Conservation (phyloP, 202 grass and related monocot species). For the Setaria italica region DNA sequence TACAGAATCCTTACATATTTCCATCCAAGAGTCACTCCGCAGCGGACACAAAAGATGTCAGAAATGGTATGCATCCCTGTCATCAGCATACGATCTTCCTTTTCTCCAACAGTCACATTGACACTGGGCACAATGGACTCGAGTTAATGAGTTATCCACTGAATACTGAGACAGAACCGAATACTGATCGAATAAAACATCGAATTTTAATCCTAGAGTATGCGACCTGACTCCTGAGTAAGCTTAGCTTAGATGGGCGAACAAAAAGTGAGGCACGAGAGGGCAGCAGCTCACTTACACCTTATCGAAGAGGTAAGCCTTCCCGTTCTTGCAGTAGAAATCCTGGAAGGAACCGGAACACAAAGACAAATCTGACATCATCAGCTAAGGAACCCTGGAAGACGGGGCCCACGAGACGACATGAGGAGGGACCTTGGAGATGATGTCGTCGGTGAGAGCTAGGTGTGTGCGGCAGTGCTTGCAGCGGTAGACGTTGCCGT, state of each 20-base stretch:
- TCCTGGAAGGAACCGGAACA: not conserved
- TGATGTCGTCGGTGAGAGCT: not conserved
- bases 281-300: constrained; percentile 14
- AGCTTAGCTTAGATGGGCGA: not conserved
- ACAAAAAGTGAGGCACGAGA: not conserved
- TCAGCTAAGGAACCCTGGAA: not conserved
- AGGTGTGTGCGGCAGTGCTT: constrained; percentile 14
- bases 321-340: not conserved
- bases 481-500: constrained; percentile 16
- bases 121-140: constrained; percentile 52
- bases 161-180: not conserved
- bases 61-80: constrained; percentile 84
- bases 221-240: not conserved
- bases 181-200: not conserved
- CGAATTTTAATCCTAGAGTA: not conserved
- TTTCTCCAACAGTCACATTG: constrained; percentile 75
- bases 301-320: constrained; percentile 33
- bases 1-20: constrained; percentile 84
- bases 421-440: constrained; percentile 6
- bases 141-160: not conserved
- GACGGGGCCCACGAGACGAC: not conserved
- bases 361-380: not conserved
- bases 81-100: constrained; percentile 77
- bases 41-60: constrained; percentile 92
- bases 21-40: constrained; percentile 86